phyloP scores from a whole-genome alignment of 1,284 basidiomycete genomes.

The Rhodotorula glutinis region DNA sequence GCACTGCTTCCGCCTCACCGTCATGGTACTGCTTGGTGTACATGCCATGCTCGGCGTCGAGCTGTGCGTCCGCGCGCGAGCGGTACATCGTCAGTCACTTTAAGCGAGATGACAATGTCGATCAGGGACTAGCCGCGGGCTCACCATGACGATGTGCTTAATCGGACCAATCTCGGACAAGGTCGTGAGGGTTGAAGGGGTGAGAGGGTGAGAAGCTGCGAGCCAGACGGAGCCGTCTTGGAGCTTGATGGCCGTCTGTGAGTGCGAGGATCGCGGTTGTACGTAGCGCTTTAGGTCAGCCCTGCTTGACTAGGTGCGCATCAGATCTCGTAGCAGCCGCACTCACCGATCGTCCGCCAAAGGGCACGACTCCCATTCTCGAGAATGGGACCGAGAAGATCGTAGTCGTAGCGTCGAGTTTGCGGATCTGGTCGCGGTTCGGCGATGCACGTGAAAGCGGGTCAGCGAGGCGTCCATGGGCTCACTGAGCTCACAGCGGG shows the following conservation, averaged over 20 bases:
- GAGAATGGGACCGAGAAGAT: conserved; percentile 48
- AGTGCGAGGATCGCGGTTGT: background rate
- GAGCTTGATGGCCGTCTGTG: conserved; percentile 69
- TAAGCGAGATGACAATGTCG: background rate
- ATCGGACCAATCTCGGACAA: conserved; percentile 17
- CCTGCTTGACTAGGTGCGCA: too few relatives aligned
- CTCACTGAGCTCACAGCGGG: too few relatives aligned
- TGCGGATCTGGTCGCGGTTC: conserved; percentile 38
- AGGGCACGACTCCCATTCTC: conserved; percentile 46
- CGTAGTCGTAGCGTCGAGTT: conserved; percentile 36
- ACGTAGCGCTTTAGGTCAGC: too few relatives aligned
- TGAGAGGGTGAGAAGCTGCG: conserved; percentile 77
- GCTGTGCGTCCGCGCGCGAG: too few relatives aligned
- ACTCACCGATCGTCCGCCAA: conserved; percentile 46
- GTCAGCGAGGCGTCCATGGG: background rate
- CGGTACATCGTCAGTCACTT: conserved; percentile 23
- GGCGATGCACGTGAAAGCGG: background rate
- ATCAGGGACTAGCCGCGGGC: background rate
- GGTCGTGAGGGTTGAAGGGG: conserved; percentile 51
- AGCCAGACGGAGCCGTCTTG: conserved; percentile 72
- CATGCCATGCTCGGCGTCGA: conserved; percentile 33
- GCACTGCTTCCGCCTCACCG: background rate
- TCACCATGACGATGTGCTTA: conserved; percentile 49
- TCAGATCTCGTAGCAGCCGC: too few relatives aligned
- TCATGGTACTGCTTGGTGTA: conserved; percentile 22